A percentile compares a stretch with the other conserved stretches of the same genome.
phyloP scores from a whole-genome alignment of 306 rosid genomes.

The Cucurbita ficifolia region DNA sequence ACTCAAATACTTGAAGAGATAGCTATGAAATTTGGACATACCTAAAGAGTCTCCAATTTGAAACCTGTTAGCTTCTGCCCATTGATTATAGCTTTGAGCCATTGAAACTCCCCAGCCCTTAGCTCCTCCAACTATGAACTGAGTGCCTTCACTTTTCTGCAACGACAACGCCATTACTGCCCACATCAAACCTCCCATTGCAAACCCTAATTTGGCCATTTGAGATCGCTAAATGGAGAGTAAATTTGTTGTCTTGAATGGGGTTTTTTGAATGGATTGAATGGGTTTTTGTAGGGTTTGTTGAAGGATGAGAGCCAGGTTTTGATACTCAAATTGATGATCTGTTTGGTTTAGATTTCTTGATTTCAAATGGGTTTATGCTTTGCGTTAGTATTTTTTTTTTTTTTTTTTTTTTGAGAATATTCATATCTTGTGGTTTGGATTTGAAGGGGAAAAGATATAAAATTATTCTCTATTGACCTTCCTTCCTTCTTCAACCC shows the following conservation, averaged over 20 bases:
- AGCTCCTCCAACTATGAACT: constrained; percentile 48
- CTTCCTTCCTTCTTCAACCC: neutral
- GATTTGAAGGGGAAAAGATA: constrained; percentile 7
- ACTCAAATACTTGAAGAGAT: too few relatives aligned
- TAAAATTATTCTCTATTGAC: neutral
- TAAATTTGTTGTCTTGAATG: too few relatives aligned
- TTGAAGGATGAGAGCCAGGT: constrained; percentile 32
- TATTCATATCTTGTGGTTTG: constrained; percentile 65
- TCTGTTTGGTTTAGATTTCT: constrained; percentile 29
- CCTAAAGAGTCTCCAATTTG: constrained; percentile 75
- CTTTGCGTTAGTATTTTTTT: constrained; percentile 45
- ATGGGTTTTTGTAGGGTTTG: constrained; percentile 54
- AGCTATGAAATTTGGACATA: neutral
- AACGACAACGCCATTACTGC: constrained; percentile 19
- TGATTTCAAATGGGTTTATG: constrained; percentile 47
- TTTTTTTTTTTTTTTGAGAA: constrained; percentile 3
- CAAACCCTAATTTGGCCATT: constrained; percentile 29
- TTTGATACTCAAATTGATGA: constrained; percentile 44
- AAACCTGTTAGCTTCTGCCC: constrained; percentile 69
- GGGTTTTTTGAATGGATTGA: neutral
- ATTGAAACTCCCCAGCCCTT: constrained; percentile 61
- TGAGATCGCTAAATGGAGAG: neutral
- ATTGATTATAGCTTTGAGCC: constrained; percentile 34
- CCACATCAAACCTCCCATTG: constrained; percentile 25
- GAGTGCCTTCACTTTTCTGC: constrained; percentile 34